Evolutionary conservation across 2,329 filamentous ascomycete species (phyloP).

Genomic region (Acephala macrosclerotiorum): DNA sequence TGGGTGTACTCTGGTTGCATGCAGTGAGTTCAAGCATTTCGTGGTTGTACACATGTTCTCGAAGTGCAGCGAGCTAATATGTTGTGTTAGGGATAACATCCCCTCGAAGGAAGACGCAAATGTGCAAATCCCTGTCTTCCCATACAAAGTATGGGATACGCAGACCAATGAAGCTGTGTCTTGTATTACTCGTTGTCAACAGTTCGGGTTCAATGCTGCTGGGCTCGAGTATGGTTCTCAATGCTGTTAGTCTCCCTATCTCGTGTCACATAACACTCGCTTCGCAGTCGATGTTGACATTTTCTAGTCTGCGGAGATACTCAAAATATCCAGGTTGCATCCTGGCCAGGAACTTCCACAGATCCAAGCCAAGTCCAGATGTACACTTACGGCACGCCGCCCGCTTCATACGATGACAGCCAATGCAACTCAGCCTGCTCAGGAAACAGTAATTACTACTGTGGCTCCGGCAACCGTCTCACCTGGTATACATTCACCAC

Average conservation of each 20-base stretch:
- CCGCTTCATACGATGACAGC: constrained; percentile 25
- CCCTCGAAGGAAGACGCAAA: constrained; percentile 53
- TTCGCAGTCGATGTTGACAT: no score
- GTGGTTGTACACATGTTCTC: constrained; percentile 47
- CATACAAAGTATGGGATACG: constrained; percentile 28
- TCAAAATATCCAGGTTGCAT: constrained; percentile 29
- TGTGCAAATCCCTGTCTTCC: constrained; percentile 24
- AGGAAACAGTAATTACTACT: constrained; percentile 27
- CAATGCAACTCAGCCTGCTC: constrained; percentile 31
- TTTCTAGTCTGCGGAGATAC: constrained; percentile 33
- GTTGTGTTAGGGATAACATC: constrained; percentile 57
- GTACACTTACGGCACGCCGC: constrained; percentile 45
- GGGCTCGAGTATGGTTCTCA: constrained; percentile 31
- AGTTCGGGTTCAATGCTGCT: constrained; percentile 33
- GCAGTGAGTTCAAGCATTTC: constrained; percentile 36
- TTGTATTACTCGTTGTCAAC: constrained; percentile 27
- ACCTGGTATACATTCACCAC: constrained; percentile 30
- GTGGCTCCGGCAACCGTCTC: constrained; percentile 33
- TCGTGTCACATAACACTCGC: constrained; percentile 47
- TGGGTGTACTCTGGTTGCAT: constrained; percentile 37
- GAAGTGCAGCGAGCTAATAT: constrained; percentile 55
- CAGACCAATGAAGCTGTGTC: constrained; percentile 22
- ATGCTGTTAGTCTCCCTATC: constrained; percentile 33
- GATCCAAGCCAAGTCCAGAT: constrained; percentile 25
- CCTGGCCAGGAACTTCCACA: constrained; percentile 27